Evolutionary conservation across 345 rosid species (phyloP).

Genomic region (Murraya koenigii): DNA sequence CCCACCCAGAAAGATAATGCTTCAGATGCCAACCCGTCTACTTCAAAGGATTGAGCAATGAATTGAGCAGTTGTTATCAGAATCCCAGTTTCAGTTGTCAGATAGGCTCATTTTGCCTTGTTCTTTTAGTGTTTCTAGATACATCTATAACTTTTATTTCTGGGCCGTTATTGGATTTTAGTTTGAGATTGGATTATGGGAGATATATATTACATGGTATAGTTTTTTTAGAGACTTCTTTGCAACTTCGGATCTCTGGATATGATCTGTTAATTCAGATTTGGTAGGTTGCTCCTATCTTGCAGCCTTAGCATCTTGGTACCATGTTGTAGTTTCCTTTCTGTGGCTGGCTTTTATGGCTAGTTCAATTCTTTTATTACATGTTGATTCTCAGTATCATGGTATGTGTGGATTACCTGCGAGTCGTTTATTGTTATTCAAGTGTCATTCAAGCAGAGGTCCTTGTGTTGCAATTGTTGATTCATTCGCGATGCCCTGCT

Average conservation of each 20-base stretch:
- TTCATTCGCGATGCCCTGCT: neutral
- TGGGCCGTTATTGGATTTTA: constrained; percentile 25
- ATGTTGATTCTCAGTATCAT: neutral
- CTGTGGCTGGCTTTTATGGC: neutral
- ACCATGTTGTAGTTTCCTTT: neutral
- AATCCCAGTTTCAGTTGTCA: constrained; percentile 20
- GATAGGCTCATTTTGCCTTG: constrained; percentile 21
- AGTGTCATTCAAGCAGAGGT: neutral
- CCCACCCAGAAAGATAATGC: constrained; percentile 51
- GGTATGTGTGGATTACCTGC: neutral
- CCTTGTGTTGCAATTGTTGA: neutral
- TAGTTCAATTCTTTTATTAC: neutral
- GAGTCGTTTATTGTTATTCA: neutral
- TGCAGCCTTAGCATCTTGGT: neutral
- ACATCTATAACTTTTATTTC: constrained; percentile 13
- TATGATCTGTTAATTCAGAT: neutral
- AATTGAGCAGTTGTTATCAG: neutral
- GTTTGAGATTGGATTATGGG: constrained; percentile 12
- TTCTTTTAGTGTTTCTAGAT: constrained; percentile 14
- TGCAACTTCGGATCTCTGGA: neutral
- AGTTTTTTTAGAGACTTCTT: neutral
- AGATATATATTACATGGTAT: constrained; percentile 13
- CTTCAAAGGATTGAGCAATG: constrained; percentile 34
- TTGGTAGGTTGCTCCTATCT: neutral
- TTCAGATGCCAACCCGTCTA: constrained; percentile 31